Percentiles rank a stretch among this genome's conserved stretches.
phyloP scores from a whole-genome alignment of 345 rosid species.

The Aquilaria yunnanensis region DNA sequence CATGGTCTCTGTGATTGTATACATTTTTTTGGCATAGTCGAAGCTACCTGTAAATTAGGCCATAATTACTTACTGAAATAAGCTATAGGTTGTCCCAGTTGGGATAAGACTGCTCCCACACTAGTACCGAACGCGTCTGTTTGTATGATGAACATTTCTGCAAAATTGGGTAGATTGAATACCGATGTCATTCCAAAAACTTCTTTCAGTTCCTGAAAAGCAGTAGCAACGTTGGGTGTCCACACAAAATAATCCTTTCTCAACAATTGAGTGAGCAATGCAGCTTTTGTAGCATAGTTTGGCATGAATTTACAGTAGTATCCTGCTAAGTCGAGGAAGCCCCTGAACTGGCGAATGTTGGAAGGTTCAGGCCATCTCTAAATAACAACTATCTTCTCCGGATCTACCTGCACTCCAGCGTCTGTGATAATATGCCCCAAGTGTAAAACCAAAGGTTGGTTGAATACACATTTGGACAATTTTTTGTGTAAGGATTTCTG shows the following conservation, averaged over 20 bases:
- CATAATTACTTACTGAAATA: not conserved
- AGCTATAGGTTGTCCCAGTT: not conserved
- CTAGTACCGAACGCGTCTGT: not conserved
- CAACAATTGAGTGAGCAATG: not conserved
- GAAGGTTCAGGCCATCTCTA: not conserved
- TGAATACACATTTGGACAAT: not conserved
- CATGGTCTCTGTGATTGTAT: not conserved
- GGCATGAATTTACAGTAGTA: constrained; percentile 4
- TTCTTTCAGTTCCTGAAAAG: not conserved
- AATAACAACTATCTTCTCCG: not conserved
- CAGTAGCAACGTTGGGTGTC: not conserved
- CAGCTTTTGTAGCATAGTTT: not conserved
- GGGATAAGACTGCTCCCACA: not conserved
- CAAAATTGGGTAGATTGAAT: not conserved
- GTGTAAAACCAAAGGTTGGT: not conserved
- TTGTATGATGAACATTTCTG: not conserved
- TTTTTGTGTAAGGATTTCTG: not conserved
- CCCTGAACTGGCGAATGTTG: not conserved
- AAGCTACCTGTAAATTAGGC: not conserved
- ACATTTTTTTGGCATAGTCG: not conserved
- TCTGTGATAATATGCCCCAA: constrained; percentile 4
- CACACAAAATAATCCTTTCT: not conserved
- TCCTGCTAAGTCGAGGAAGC: not conserved
- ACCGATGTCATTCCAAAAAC: not conserved
- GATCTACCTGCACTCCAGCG: not conserved